Percentiles rank a stretch among this genome's conserved stretches.
Conservation (phyloP, 495 filamentous ascomycete species). For the Aspergillus bridgeri region DNA sequence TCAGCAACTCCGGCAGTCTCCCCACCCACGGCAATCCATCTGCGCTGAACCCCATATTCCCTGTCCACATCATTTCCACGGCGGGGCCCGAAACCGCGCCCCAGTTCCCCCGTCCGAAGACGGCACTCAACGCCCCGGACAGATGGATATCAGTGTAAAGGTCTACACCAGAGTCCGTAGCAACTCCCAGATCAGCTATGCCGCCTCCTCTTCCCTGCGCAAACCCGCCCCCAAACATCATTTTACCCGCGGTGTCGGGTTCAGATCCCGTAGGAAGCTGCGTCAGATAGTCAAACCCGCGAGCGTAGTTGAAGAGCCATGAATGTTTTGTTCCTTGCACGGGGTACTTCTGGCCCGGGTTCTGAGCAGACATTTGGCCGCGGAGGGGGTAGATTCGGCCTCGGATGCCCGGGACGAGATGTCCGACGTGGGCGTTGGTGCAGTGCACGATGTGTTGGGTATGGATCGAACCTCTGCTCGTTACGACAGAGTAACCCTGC, state of each 20-base stretch:
- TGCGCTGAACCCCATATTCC: constrained; percentile 74
- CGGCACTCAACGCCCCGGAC: constrained; percentile 22
- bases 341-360: constrained; percentile 45
- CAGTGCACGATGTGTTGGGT: constrained; percentile 65
- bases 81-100: constrained; percentile 33
- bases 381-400: constrained; percentile 74
- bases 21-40: constrained; percentile 74
- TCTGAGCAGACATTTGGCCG: constrained; percentile 66
- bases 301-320: constrained; percentile 49
- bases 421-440: constrained; percentile 74
- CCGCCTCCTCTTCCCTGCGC: constrained; percentile 45
- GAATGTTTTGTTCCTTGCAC: constrained; percentile 28
- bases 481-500: constrained; percentile 45
- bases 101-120: constrained; percentile 35
- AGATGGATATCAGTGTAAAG: constrained; percentile 32
- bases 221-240: constrained; percentile 66
- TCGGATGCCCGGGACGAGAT: constrained; percentile 64
- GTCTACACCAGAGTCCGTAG: constrained; percentile 30
- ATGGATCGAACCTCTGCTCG: constrained; percentile 57
- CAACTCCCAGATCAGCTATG: constrained; percentile 43
- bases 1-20: constrained; percentile 50
- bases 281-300: constrained; percentile 75
- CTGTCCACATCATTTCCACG: constrained; percentile 69
- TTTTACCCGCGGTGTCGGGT: constrained; percentile 39
- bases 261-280: constrained; percentile 52